Conservation (phyloP, 2,329 filamentous ascomycete species). For the Diaporthe ilicicola region DNA sequence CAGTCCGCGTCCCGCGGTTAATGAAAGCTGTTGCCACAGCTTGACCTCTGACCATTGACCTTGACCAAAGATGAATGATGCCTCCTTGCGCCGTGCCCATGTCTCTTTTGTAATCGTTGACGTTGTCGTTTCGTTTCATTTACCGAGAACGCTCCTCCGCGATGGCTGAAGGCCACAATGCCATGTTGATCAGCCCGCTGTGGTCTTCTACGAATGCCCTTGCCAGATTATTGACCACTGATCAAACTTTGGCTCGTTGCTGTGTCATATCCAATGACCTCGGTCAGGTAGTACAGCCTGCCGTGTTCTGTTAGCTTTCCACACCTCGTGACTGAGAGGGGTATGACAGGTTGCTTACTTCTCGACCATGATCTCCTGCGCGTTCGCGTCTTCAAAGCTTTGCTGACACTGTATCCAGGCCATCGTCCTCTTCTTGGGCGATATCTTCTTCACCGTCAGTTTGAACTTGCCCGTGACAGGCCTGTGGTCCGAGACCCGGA, state of each 20-base stretch:
- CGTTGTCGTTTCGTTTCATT: conserved; percentile 20
- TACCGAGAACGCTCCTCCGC: conserved; percentile 13
- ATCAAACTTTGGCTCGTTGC: conserved; percentile 58
- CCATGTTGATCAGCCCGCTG: background rate
- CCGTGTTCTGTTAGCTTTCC: conserved; percentile 37
- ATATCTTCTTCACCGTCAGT: conserved; percentile 84
- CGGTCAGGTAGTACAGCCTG: conserved; percentile 60
- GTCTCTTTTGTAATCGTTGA: conserved; percentile 23
- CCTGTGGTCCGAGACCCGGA: conserved; percentile 89
- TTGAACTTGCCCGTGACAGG: conserved; percentile 89
- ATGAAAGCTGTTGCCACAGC: conserved; percentile 23
- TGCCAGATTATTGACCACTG: conserved; percentile 46
- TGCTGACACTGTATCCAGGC: conserved; percentile 79
- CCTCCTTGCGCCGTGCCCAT: conserved; percentile 30
- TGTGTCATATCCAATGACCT: conserved; percentile 62
- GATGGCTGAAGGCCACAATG: background rate
- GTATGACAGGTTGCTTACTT: conserved; percentile 69
- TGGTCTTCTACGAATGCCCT: background rate
- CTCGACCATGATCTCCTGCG: conserved; percentile 73
- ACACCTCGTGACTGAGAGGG: background rate
- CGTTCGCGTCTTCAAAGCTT: conserved; percentile 77
- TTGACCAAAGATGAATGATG: conserved; percentile 7
- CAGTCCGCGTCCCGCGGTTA: conserved; percentile 2
- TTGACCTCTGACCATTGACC: background rate
- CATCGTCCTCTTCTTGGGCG: conserved; percentile 68